These are phyloP conservation scores for Gloeopeniophorella convolvens DNA, from an alignment of 768 basidiomycete genomes.

Conservation along the genomic window DNA sequence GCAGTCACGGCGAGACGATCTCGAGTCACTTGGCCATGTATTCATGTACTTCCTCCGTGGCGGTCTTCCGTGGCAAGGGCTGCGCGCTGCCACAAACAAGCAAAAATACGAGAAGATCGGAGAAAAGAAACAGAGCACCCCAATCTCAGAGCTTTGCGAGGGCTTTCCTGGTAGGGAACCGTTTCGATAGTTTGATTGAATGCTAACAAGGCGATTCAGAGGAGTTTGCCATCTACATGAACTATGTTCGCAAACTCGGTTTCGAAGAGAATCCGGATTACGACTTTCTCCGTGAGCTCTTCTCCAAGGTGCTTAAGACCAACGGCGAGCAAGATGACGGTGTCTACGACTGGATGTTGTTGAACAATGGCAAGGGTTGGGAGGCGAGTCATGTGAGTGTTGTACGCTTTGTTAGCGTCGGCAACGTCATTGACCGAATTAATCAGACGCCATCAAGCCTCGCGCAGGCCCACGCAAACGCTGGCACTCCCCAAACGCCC, in stretches of 20 bases:
- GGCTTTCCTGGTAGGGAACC: constrained; percentile 80
- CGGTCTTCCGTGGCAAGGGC: constrained; percentile 95
- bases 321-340: constrained; percentile 86
- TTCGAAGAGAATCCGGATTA: constrained; percentile 98
- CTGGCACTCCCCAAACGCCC: constrained; percentile 46
- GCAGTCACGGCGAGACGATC: constrained; percentile 89
- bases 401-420: constrained; percentile 1
- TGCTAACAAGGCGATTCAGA: constrained; percentile 41
- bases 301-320: constrained; percentile 85
- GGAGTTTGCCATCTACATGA: constrained; percentile 98
- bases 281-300: constrained; percentile 93
- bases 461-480: constrained; percentile 49
- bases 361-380: constrained; percentile 95
- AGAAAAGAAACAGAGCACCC: constrained; percentile 95
- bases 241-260: constrained; percentile 96
- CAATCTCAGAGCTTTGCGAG: constrained; percentile 89
- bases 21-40: constrained; percentile 96
- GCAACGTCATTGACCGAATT: not conserved
- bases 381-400: constrained; percentile 74
- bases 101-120: constrained; percentile 99
- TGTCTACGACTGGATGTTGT: constrained; percentile 92
- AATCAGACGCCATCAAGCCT: constrained; percentile 39
- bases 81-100: constrained; percentile 97
- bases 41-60: constrained; percentile 99
- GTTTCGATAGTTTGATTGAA: not conserved